Evolutionary conservation across 1,139 yeast species (phyloP), one percentile per base, ranked within the genome.

Genomic region (Arxiozyma slooffiae): DNA sequence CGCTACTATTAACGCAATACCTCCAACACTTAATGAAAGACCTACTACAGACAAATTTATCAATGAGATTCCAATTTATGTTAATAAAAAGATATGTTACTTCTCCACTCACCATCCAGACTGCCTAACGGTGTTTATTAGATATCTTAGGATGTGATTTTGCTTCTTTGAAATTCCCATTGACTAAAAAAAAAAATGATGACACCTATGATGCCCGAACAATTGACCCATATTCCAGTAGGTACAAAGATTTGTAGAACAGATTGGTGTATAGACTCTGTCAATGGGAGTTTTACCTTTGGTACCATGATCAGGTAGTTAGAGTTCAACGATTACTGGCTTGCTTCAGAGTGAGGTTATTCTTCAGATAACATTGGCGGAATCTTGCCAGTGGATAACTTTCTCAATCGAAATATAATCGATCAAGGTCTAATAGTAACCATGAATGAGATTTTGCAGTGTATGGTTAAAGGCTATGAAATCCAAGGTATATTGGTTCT

Each of bases 291-390:
- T 24, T 78, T 78, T 64, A 68, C 78, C 46, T 75, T 77, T 53
- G 82, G 82, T 11, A 75, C 81, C 21, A 64, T 74, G 54, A 76
- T 78, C 56, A 70, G 83, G 53, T 78, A 82, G 82, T 67, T 78
- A 52, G 83, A 78, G 56, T 78, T 72, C 67, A 78, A 78, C 56
- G 82, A 78, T 62, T 78, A 82, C 63, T 79, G 82, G 82, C 65
- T 79, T 43, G 83, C 83, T 49, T 81, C 81, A 34, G 83, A 78
- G 61, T 78, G 83, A 82, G 83, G 83, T 7, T 82, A 78, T 62
- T 82, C 82, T 26, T 75, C 80, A 21, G 83, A 78, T 61, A 78
- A 78, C 62, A 57, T 78, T 53, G 82, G 82, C 47, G 80, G 80
- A 47, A 78, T 78, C 52, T 64, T 78, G 24, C 80, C 82, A 1